These are phyloP conservation scores for Aspergillus sparsus DNA, from an alignment of 495 filamentous ascomycete species.

Conservation along the genomic window DNA sequence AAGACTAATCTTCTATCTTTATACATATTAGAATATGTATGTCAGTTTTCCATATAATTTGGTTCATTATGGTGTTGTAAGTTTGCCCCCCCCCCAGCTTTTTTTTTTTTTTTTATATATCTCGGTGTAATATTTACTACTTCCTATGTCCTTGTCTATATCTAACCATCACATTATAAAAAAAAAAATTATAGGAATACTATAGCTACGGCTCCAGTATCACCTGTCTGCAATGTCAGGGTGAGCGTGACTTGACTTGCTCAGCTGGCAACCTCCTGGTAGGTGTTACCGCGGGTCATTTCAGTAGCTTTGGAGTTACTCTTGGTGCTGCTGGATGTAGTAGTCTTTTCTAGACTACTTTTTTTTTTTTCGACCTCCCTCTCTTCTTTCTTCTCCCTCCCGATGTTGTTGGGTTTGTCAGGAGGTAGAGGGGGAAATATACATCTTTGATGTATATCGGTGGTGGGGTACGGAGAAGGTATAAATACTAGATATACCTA, in stretches of 20 bases:
- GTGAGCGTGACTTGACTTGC: conserved; percentile 34
- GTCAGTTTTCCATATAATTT: conserved; percentile 28
- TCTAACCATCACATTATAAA: too few relatives aligned
- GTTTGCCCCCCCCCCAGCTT: too few relatives aligned
- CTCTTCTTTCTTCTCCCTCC: too few relatives aligned
- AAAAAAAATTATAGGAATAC: conserved; percentile 28
- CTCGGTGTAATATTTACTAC: neutral
- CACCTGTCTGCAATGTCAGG: conserved; percentile 27
- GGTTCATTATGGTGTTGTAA: conserved; percentile 37
- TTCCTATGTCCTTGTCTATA: neutral
- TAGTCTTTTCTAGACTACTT: neutral
- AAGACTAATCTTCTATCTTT: neutral
- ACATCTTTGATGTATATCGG: too few relatives aligned
- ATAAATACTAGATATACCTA: too few relatives aligned
- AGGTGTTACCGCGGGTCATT: conserved; percentile 33
- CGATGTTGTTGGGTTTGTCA: too few relatives aligned
- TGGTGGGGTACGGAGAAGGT: too few relatives aligned
- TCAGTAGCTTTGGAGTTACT: conserved; percentile 33
- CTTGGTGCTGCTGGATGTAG: conserved; percentile 33
- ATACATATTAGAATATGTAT: conserved; percentile 34
- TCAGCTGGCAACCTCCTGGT: conserved; percentile 37
- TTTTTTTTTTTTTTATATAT: neutral
- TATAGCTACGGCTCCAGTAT: conserved; percentile 33
- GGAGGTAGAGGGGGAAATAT: too few relatives aligned
- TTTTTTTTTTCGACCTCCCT: too few relatives aligned